These are phyloP conservation scores for Crepidotus sp. DNA, from an alignment of 1,284 basidiomycete genomes.

Conservation along the genomic window DNA sequence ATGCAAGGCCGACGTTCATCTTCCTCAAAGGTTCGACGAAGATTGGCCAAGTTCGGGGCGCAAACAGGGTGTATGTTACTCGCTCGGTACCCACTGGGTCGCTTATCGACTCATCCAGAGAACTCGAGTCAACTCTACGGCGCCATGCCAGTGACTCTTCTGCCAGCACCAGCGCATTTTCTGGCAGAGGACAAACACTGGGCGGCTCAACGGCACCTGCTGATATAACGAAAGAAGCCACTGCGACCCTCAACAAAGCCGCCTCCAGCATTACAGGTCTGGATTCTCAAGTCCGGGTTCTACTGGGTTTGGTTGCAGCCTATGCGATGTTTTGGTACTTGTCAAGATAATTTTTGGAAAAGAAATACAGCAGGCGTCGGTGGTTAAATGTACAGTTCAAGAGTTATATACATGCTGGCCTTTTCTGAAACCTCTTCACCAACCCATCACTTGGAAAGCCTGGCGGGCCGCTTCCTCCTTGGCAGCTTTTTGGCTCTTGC, in stretches of 20 bases:
- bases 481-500: conserved; percentile 44
- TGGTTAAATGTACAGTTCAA: not conserved
- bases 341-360: not conserved
- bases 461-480: conserved; percentile 49
- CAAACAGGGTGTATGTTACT: conserved; percentile 47
- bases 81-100: not conserved
- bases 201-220: conserved; percentile 37
- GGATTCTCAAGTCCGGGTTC: conserved; percentile 56
- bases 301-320: conserved; percentile 49
- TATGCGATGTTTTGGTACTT: conserved; percentile 55
- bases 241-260: conserved; percentile 27
- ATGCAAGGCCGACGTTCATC: conserved; percentile 66
- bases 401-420: too few species aligned
- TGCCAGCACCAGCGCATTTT: conserved; percentile 36
- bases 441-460: conserved; percentile 40
- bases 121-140: conserved; percentile 45
- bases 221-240: conserved; percentile 26
- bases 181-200: conserved; percentile 66
- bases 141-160: conserved; percentile 39
- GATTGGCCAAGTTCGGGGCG: conserved; percentile 61
- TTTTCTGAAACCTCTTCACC: too few species aligned
- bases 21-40: conserved; percentile 62
- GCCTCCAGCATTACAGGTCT: conserved; percentile 36
- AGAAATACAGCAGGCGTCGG: not conserved
- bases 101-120: conserved; percentile 29